These are phyloP conservation scores for Diaporthe caulivora DNA, from an alignment of 2,329 filamentous ascomycete species.

Conservation along the genomic window DNA sequence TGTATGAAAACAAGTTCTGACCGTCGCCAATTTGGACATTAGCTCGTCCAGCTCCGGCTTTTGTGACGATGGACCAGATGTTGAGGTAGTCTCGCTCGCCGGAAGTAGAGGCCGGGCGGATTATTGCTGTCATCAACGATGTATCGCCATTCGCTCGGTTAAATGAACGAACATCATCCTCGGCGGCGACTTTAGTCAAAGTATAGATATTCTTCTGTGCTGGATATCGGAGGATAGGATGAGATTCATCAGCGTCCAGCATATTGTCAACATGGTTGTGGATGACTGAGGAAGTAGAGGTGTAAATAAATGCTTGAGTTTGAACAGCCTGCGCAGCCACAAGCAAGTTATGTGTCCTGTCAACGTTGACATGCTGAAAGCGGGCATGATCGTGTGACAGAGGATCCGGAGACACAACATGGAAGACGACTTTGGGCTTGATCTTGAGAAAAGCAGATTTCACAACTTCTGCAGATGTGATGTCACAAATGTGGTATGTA, in stretches of 20 bases:
- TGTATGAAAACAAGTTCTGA: not conserved
- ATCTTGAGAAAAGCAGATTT: conserved; percentile 19
- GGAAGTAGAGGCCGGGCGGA: not conserved
- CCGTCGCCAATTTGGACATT: conserved; percentile 10
- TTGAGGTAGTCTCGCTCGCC: conserved; percentile 19
- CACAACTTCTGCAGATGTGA: conserved; percentile 20
- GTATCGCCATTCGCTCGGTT: not conserved
- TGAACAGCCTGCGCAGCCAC: conserved; percentile 21
- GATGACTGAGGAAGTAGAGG: conserved; percentile 41
- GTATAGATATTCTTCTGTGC: conserved; percentile 15
- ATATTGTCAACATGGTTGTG: conserved; percentile 41
- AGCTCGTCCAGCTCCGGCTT: not conserved
- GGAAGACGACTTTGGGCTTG: conserved; percentile 40
- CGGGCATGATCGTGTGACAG: conserved; percentile 33
- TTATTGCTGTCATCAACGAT: conserved; percentile 5
- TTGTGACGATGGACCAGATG: not conserved
- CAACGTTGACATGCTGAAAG: conserved; percentile 41
- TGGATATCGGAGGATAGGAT: conserved; percentile 7
- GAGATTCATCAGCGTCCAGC: conserved; percentile 40
- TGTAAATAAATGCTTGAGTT: conserved; percentile 43
- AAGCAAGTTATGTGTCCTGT: conserved; percentile 41
- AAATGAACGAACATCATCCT: not conserved
- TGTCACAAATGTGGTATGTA: conserved; percentile 39
- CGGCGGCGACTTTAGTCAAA: conserved; percentile 16
- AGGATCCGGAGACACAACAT: conserved; percentile 41